Evolutionary conservation across 2,329 filamentous ascomycete genomes (phyloP).

Genomic region (Ceratocystis diversiconidia): DNA sequence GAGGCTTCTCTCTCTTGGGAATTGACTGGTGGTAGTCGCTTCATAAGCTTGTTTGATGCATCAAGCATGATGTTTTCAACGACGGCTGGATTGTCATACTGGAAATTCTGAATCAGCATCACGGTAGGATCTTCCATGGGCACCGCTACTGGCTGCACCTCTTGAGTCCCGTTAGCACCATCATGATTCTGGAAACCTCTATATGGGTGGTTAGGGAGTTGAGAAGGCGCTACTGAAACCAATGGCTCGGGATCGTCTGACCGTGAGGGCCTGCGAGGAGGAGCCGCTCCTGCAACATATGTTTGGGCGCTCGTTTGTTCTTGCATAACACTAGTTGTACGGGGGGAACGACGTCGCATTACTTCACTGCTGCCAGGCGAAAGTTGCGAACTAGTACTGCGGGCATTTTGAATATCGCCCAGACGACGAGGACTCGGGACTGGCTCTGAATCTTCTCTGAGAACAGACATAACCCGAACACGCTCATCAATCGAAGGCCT

Average conservation of each 20-base stretch:
- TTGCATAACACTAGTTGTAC: background rate
- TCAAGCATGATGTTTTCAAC: slow-evolving; percentile 37
- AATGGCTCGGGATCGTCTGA: slow-evolving; percentile 9
- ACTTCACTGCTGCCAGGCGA: slow-evolving; percentile 36
- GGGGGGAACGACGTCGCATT: slow-evolving; percentile 37
- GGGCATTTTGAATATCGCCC: slow-evolving; percentile 23
- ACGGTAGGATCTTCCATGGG: slow-evolving; percentile 30
- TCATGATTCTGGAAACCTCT: background rate
- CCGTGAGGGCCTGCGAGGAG: slow-evolving; percentile 7
- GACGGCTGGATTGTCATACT: slow-evolving; percentile 37
- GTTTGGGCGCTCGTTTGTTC: background rate
- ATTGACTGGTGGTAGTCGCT: slow-evolving; percentile 3
- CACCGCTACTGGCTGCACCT: slow-evolving; percentile 3
- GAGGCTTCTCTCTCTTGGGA: background rate
- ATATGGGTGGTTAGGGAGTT: slow-evolving; percentile 23
- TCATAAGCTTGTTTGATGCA: slow-evolving; percentile 26
- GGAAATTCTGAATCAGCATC: slow-evolving; percentile 42
- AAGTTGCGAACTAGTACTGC: slow-evolving; percentile 34
- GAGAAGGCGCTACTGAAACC: background rate
- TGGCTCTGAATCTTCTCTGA: slow-evolving; percentile 17
- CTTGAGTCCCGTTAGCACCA: background rate
- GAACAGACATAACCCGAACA: slow-evolving; percentile 16
- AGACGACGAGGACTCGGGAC: slow-evolving; percentile 9
- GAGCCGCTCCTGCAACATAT: background rate
- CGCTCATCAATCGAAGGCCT: slow-evolving; percentile 16